Percentiles rank a stretch among this genome's conserved stretches.
Evolutionary conservation across 2,329 filamentous ascomycete species (phyloP).

Genomic region (Colletotrichum magnum): DNA sequence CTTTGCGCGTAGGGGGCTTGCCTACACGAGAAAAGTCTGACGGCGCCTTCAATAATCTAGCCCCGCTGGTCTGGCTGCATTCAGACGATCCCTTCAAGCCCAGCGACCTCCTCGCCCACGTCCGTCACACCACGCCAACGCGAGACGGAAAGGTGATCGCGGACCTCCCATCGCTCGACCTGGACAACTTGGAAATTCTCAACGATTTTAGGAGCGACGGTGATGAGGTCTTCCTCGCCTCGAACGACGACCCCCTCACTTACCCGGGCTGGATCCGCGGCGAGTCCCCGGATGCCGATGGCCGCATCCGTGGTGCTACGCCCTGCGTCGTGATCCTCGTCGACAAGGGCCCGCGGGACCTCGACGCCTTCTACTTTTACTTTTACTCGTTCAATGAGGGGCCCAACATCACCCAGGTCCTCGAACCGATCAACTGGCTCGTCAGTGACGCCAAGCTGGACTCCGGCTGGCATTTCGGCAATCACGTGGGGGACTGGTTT

Average conservation of each 20-base stretch:
- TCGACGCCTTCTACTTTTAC: slow-evolving; percentile 53
- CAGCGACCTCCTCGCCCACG: slow-evolving; percentile 47
- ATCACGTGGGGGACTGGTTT: slow-evolving; percentile 48
- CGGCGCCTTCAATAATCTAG: slow-evolving; percentile 37
- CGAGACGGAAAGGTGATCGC: slow-evolving; percentile 40
- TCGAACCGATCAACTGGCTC: slow-evolving; percentile 47
- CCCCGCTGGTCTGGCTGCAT: slow-evolving; percentile 50
- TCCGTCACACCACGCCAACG: slow-evolving; percentile 47
- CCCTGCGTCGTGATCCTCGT: slow-evolving; percentile 50
- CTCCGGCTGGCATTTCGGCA: slow-evolving; percentile 47
- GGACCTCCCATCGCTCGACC: slow-evolving; percentile 42
- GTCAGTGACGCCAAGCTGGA: slow-evolving; percentile 39
- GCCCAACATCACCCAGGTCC: slow-evolving; percentile 49
- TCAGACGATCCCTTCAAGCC: slow-evolving; percentile 50
- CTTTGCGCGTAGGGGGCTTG: too few relatives aligned
- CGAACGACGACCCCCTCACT: slow-evolving; percentile 47
- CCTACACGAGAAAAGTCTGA: background rate
- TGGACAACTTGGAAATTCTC: slow-evolving; percentile 48
- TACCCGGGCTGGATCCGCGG: slow-evolving; percentile 48
- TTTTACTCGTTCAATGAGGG: slow-evolving; percentile 53
- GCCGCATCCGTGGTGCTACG: slow-evolving; percentile 45
- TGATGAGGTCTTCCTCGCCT: slow-evolving; percentile 39
- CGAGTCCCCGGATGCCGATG: slow-evolving; percentile 43
- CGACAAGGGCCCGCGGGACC: slow-evolving; percentile 44
- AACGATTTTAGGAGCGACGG: slow-evolving; percentile 40